Conservation (phyloP, 1,284 basidiomycete genomes). For the Tilletia indica region DNA sequence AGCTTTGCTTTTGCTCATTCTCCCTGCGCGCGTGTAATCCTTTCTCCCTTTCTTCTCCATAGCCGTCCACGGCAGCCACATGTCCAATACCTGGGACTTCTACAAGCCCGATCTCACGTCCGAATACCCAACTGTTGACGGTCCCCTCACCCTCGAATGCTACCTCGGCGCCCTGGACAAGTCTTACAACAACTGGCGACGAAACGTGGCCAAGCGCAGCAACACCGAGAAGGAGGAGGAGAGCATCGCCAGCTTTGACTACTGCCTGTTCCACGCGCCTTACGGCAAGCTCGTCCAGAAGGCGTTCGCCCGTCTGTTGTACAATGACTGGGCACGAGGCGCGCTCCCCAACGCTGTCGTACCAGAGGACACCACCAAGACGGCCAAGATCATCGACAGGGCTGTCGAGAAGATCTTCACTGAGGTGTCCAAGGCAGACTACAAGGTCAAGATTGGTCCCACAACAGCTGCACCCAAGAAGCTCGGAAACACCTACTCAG, state of each 20-base stretch:
- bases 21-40: too few species aligned
- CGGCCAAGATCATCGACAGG: conserved; percentile 73
- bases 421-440: conserved; percentile 40
- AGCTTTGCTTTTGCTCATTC: neutral
- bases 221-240: conserved; percentile 54
- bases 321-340: conserved; percentile 70
- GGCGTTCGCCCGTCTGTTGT: conserved; percentile 86
- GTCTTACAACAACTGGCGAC: conserved; percentile 80
- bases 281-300: conserved; percentile 99
- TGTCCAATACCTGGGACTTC: conserved; percentile 82
- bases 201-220: conserved; percentile 69
- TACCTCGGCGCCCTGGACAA: conserved; percentile 92
- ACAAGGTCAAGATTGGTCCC: conserved; percentile 47
- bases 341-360: conserved; percentile 17
- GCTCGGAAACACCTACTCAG: conserved; percentile 95
- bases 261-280: conserved; percentile 77
- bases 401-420: conserved; percentile 74
- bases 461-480: conserved; percentile 52
- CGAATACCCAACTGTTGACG: conserved; percentile 95
- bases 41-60: conserved; percentile 20
- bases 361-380: conserved; percentile 19
- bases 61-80: conserved; percentile 96
- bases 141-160: conserved; percentile 90
- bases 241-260: conserved; percentile 80
- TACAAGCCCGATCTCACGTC: conserved; percentile 56